A percentile compares a stretch with the other conserved stretches of the same genome.
These are phyloP conservation scores for Baudoinia panamericana DNA, from an alignment of 495 filamentous ascomycete species.

Conservation along the genomic window DNA sequence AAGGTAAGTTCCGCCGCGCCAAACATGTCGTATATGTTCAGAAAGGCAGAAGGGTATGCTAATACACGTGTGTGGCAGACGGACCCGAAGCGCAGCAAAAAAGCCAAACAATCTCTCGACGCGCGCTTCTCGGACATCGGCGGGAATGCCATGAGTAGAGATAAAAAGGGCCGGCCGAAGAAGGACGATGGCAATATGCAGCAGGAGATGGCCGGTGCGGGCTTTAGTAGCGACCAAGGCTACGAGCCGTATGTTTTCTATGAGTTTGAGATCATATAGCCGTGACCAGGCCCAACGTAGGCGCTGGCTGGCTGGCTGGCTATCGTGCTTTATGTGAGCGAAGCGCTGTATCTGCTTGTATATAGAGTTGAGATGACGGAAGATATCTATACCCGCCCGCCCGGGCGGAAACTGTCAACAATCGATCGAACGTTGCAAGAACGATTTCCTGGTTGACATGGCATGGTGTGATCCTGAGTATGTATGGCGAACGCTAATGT, in stretches of 20 bases:
- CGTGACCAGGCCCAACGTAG: too few relatives aligned
- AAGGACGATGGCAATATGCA: constrained; percentile 68
- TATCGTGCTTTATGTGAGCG: not conserved
- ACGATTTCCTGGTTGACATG: too few relatives aligned
- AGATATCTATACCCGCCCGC: too few relatives aligned
- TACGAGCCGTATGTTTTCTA: constrained; percentile 97
- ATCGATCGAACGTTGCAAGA: too few relatives aligned
- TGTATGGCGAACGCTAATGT: too few relatives aligned
- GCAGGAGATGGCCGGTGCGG: constrained; percentile 63
- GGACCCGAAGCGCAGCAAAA: constrained; percentile 65
- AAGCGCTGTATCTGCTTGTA: not conserved
- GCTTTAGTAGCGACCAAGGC: constrained; percentile 54
- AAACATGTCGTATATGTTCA: not conserved
- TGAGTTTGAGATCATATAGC: constrained; percentile 61
- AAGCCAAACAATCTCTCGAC: constrained; percentile 69
- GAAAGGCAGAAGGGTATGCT: constrained; percentile 1
- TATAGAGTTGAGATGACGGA: too few relatives aligned
- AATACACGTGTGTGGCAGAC: constrained; percentile 41
- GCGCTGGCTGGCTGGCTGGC: not conserved
- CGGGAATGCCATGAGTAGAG: constrained; percentile 84
- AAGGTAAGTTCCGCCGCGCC: constrained; percentile 45
- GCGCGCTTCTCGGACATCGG: constrained; percentile 79
- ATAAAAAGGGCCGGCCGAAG: constrained; percentile 82
- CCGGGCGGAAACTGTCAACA: too few relatives aligned
- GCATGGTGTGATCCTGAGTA: too few relatives aligned